Percentiles rank a stretch among this genome's conserved stretches.
phyloP scores from a whole-genome alignment of 2,329 filamentous ascomycete genomes.

The Fusarium drepaniforme region DNA sequence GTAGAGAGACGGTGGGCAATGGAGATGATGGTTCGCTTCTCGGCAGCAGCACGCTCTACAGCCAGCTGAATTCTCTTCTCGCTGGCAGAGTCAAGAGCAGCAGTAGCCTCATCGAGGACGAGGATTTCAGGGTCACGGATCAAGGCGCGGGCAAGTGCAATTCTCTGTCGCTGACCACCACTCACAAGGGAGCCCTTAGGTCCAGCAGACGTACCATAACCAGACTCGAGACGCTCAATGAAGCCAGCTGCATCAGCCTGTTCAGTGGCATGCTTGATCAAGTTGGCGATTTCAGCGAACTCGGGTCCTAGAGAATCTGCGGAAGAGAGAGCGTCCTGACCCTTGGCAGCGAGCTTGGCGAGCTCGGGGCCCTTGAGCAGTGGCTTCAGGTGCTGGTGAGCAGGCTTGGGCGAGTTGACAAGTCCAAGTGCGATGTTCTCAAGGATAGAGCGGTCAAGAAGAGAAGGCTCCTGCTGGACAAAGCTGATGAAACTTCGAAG shows the following conservation, averaged over 20 bases:
- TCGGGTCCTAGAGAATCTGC: constrained; percentile 57
- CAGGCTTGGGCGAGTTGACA: constrained; percentile 50
- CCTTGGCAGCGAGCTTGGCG: constrained; percentile 61
- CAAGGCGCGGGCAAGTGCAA: constrained; percentile 69
- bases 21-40: constrained; percentile 72
- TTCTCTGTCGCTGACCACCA: constrained; percentile 70
- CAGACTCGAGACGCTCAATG: constrained; percentile 64
- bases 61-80: constrained; percentile 66
- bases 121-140: constrained; percentile 68
- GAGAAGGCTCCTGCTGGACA: constrained; percentile 58
- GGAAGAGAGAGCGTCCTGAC: constrained; percentile 59
- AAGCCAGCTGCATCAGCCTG: constrained; percentile 71
- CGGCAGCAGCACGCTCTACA: constrained; percentile 55
- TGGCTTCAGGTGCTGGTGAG: constrained; percentile 55
- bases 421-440: constrained; percentile 63
- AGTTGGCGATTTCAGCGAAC: constrained; percentile 59
- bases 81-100: constrained; percentile 69
- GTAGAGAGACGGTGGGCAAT: constrained; percentile 74
- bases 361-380: constrained; percentile 62
- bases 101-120: constrained; percentile 72
- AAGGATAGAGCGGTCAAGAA: constrained; percentile 59
- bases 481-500: constrained; percentile 56
- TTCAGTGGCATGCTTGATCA: constrained; percentile 64
- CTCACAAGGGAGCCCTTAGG: constrained; percentile 66
- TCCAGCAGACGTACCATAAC: constrained; percentile 66